phyloP scores from a whole-genome alignment of 2,329 filamentous ascomycete species.

The Fusarium gaditjirri region DNA sequence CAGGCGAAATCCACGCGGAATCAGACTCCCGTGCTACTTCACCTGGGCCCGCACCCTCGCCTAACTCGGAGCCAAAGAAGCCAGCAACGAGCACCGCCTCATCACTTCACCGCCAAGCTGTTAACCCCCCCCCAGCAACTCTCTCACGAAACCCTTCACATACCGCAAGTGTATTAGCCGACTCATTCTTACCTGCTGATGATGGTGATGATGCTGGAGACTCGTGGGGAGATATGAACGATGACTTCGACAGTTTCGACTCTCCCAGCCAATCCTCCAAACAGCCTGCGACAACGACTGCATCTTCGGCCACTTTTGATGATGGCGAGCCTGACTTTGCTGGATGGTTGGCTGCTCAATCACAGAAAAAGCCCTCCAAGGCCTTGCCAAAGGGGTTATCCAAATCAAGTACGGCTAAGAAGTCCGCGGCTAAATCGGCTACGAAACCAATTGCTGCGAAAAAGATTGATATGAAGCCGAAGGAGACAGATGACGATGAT shows the following conservation, averaged over 20 bases:
- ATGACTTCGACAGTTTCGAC: conserved; percentile 58
- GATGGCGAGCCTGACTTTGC: conserved; percentile 96
- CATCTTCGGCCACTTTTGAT: conserved; percentile 69
- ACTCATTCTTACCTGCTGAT: conserved; percentile 65
- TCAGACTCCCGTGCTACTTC: conserved; percentile 57
- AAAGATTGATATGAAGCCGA: conserved; percentile 76
- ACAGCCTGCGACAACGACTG: conserved; percentile 46
- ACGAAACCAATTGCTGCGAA: conserved; percentile 64
- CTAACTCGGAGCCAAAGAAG: conserved; percentile 52
- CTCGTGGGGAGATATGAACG: conserved; percentile 79
- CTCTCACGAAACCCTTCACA: conserved; percentile 62
- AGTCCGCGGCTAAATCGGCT: conserved; percentile 54
- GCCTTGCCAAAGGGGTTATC: conserved; percentile 84
- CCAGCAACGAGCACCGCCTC: conserved; percentile 64
- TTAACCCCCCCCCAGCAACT: conserved; percentile 62
- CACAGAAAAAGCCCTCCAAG: conserved; percentile 76
- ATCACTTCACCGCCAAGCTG: conserved; percentile 67
- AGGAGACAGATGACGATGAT: conserved; percentile 66
- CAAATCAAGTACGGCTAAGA: conserved; percentile 65
- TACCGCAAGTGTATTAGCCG: conserved; percentile 55
- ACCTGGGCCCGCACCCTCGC: conserved; percentile 54
- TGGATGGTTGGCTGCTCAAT: conserved; percentile 91
- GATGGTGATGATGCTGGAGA: conserved; percentile 72
- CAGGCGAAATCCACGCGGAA: conserved; percentile 81
- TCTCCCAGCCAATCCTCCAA: conserved; percentile 46